Base-by-base conservation (phyloP, 768 basidiomycete genomes). In the Lactarius indigo region DNA sequence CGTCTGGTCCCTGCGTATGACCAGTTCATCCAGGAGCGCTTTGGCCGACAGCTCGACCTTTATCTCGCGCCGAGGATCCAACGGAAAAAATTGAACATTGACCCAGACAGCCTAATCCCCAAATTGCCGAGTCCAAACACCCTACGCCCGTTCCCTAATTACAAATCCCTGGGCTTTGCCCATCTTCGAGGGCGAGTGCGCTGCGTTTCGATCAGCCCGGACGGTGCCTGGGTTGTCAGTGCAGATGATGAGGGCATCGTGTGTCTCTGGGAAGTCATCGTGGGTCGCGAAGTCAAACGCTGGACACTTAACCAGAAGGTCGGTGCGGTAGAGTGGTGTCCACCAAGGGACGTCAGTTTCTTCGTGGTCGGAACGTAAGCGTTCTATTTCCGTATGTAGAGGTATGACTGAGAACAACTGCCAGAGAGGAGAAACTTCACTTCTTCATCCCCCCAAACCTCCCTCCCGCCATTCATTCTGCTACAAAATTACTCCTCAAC, bases 41-140 rank as follows among this genome's bases (percentile, higher is more conserved):
- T 98, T 77, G 87, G 85, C 73, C 88, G 97, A 26, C 95, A 96
- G 77, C 84, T 99, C 41, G 97, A 99, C 76, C 81, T 99, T 23
- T 99, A 99, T 75, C 87, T 99, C 55, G 97, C 97, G 3, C 96
- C 97, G 41, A 85, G 97, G 56, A 87, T 97, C 69, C 91, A 93
- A 71, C 81, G 92, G 62, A 85, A 83, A 61, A 94, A 92, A 75
- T 85, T 98, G 37, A 94, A 94, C 73, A 92, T 97, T 60, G 93
- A 98, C 73, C 95, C 96, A 1, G 86, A 88, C 70, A 91, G 89
- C 57, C 81, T 99, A 35, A 88, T 99, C 41, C 97, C 97, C 26
- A 96, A 97, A 77, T 82, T 99, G 10, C 97, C 97, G 1, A 92
- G 90, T 71, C 95, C 96, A 12, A 89, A 80, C 72, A 96, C 92